Evolutionary conservation across 768 basidiomycete genomes (phyloP).

Genomic region (Hirschioporus abietinus): DNA sequence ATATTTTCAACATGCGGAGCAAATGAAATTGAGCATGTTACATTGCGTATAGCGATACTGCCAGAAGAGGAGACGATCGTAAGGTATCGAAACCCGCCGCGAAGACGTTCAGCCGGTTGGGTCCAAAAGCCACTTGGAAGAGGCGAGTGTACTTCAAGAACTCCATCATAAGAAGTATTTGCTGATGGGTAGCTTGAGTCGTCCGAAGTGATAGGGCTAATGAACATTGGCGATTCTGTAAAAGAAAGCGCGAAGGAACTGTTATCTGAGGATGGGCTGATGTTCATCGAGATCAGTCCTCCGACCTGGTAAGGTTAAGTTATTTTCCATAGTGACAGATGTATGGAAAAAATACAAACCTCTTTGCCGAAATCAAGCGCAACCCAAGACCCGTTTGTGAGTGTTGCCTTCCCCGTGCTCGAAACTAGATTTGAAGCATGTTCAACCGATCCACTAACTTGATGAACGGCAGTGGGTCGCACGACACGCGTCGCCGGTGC

Average conservation of each 20-base stretch:
- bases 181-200: constrained; percentile 31
- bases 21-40: constrained; percentile 47
- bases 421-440: constrained; percentile 30
- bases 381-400: constrained; percentile 41
- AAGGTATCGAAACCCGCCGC: constrained; percentile 52
- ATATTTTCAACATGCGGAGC: constrained; percentile 47
- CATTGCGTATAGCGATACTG: constrained; percentile 40
- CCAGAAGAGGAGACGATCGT: constrained; percentile 36
- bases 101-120: constrained; percentile 37
- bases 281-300: constrained; percentile 45
- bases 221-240: constrained; percentile 53
- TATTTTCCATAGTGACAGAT: too few species aligned
- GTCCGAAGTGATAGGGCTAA: constrained; percentile 46
- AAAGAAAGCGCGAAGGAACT: constrained; percentile 47
- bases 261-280: constrained; percentile 27
- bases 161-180: constrained; percentile 41
- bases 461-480: constrained; percentile 36
- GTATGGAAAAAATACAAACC: constrained; percentile 29
- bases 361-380: constrained; percentile 53
- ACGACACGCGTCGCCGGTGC: constrained; percentile 44
- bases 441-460: constrained; percentile 29
- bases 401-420: constrained; percentile 29
- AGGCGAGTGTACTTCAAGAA: constrained; percentile 35
- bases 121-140: constrained; percentile 38
- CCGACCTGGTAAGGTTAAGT: constrained; percentile 41